Evolutionary conservation across 2,329 filamentous ascomycete genomes (phyloP).

Genomic region (Pseudogymnoascus sp.): DNA sequence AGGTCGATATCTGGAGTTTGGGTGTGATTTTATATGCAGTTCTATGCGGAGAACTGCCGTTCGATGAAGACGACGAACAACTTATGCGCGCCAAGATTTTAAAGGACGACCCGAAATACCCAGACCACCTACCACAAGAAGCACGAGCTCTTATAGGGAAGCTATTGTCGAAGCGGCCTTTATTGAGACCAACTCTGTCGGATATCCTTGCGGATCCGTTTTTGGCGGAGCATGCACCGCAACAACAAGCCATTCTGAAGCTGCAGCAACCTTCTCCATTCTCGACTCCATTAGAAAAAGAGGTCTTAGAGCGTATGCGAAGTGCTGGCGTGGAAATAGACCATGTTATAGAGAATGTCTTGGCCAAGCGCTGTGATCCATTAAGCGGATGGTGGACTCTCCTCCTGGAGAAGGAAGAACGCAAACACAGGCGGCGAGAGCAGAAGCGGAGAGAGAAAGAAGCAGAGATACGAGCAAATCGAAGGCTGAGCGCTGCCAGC

Average conservation of each 20-base stretch:
- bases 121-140: slow-evolving; percentile 69
- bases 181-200: slow-evolving; percentile 71
- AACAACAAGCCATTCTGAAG: slow-evolving; percentile 84
- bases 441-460: slow-evolving; percentile 81
- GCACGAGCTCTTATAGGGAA: slow-evolving; percentile 69
- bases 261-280: slow-evolving; percentile 76
- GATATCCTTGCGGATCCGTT: slow-evolving; percentile 88
- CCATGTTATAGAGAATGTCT: slow-evolving; percentile 85
- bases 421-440: slow-evolving; percentile 75
- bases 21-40: slow-evolving; percentile 80
- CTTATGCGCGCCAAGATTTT: slow-evolving; percentile 81
- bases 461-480: slow-evolving; percentile 68
- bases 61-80: slow-evolving; percentile 91
- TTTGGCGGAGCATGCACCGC: slow-evolving; percentile 75
- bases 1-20: slow-evolving; percentile 93
- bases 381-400: slow-evolving; percentile 95
- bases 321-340: slow-evolving; percentile 92
- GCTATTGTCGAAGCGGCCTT: slow-evolving; percentile 83
- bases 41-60: slow-evolving; percentile 79
- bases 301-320: slow-evolving; percentile 86
- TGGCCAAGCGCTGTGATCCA: slow-evolving; percentile 82
- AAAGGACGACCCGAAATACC: slow-evolving; percentile 77
- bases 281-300: slow-evolving; percentile 78
- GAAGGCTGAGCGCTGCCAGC: slow-evolving; percentile 82
- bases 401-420: slow-evolving; percentile 86